phyloP scores from a whole-genome alignment of 306 rosid species.

The Fagus sylvatica region DNA sequence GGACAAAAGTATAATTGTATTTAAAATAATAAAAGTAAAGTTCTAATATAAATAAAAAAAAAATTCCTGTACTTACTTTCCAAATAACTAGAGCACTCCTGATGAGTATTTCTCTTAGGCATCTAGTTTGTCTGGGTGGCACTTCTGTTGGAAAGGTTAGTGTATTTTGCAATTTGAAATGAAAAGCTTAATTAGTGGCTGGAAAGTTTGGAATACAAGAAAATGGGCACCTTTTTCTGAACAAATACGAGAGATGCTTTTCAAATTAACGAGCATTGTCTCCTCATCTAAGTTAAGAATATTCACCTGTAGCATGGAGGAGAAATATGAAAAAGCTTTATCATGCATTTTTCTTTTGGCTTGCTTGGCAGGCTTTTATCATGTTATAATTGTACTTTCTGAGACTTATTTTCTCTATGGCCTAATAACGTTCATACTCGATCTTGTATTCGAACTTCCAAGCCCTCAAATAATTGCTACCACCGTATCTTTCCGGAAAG shows the following conservation, averaged over 20 bases:
- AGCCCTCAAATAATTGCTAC: background rate
- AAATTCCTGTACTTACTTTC: background rate
- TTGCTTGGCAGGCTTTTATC: background rate
- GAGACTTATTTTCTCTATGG: background rate
- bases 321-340: background rate
- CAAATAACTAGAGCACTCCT: conserved; percentile 36
- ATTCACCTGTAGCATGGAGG: background rate
- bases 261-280: background rate
- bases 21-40: no score
- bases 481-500: background rate
- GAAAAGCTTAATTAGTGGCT: conserved; percentile 34
- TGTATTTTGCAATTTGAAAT: conserved; percentile 28
- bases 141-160: conserved; percentile 23
- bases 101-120: conserved; percentile 31
- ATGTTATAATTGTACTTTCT: background rate
- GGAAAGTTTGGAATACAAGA: conserved; percentile 44
- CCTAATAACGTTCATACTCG: background rate
- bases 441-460: no score
- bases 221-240: conserved; percentile 9
- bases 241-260: conserved; percentile 2
- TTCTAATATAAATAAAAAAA: no score
- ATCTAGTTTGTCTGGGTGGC: conserved; percentile 42
- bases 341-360: background rate
- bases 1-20: no score
- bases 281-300: background rate